Evolutionary conservation across 2,329 filamentous ascomycete species (phyloP).

Genomic region (Venturia effusa): DNA sequence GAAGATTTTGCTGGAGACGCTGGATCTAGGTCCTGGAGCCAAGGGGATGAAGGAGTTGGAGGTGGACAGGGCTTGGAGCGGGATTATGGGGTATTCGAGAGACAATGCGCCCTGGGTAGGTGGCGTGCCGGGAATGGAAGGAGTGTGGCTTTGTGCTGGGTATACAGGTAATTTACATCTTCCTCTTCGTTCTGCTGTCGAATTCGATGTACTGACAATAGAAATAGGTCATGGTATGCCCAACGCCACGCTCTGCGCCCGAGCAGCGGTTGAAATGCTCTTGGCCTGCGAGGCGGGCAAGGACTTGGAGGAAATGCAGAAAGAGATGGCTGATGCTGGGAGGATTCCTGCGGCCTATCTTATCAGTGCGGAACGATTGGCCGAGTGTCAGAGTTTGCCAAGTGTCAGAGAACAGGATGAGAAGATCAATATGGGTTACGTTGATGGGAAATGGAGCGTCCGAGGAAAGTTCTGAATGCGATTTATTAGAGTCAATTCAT

Average conservation of each 20-base stretch:
- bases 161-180: conserved; percentile 37
- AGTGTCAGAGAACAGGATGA: conserved; percentile 8
- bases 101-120: conserved; percentile 65
- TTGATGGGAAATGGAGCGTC: neutral
- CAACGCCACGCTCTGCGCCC: conserved; percentile 55
- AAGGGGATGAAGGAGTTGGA: conserved; percentile 32
- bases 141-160: conserved; percentile 53
- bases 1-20: conserved; percentile 26
- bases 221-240: conserved; percentile 57
- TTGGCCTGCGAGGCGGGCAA: conserved; percentile 29
- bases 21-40: conserved; percentile 25
- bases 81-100: conserved; percentile 66
- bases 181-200: neutral
- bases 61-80: conserved; percentile 53
- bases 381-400: conserved; percentile 16
- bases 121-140: conserved; percentile 47
- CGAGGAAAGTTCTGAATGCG: neutral
- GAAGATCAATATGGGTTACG: neutral
- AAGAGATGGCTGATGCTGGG: conserved; percentile 23
- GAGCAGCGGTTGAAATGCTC: conserved; percentile 52
- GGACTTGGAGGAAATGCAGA: conserved; percentile 19
- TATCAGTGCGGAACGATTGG: conserved; percentile 25
- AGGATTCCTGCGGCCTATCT: conserved; percentile 28
- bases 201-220: neutral
- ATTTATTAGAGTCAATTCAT: no score